These are phyloP conservation scores for Geotrichum klebahnii DNA, from an alignment of 1,139 yeast species.

Conservation along the genomic window DNA sequence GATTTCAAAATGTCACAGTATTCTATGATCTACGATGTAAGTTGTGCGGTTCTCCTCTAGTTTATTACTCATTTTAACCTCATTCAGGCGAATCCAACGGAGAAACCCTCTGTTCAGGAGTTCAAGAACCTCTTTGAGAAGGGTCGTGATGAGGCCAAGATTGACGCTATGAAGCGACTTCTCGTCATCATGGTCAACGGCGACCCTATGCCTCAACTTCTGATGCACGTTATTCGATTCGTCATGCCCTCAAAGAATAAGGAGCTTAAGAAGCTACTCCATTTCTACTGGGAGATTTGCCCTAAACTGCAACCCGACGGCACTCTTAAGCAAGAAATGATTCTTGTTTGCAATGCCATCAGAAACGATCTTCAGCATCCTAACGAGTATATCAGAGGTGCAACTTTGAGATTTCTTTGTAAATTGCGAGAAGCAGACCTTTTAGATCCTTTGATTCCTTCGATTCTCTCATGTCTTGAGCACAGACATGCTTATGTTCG, in stretches of 20 bases:
- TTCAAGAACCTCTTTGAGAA: slow-evolving; percentile 78
- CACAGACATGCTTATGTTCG: slow-evolving; percentile 98
- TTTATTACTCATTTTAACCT: slow-evolving; percentile 1
- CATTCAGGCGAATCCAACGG: slow-evolving; percentile 40
- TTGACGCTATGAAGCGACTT: slow-evolving; percentile 85
- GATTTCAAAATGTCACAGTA: slow-evolving; percentile 20
- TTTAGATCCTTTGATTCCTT: slow-evolving; percentile 91
- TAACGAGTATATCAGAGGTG: slow-evolving; percentile 93
- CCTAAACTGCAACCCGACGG: slow-evolving; percentile 87
- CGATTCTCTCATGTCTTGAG: slow-evolving; percentile 83
- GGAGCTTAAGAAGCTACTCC: slow-evolving; percentile 83
- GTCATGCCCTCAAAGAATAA: slow-evolving; percentile 95
- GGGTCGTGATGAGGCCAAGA: slow-evolving; percentile 82
- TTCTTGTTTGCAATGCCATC: slow-evolving; percentile 94
- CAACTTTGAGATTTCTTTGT: slow-evolving; percentile 84
- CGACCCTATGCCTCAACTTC: slow-evolving; percentile 86
- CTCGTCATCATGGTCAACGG: slow-evolving; percentile 87
- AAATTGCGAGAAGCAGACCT: slow-evolving; percentile 90
- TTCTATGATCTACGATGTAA: slow-evolving; percentile 21
- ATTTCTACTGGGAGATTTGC: slow-evolving; percentile 97
- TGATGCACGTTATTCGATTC: slow-evolving; percentile 95
- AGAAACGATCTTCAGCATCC: slow-evolving; percentile 98
- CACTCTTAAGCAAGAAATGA: slow-evolving; percentile 95
- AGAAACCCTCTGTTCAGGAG: slow-evolving; percentile 69
- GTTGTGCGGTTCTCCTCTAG: background rate